These are phyloP conservation scores for Allium cepa DNA, from an alignment of 106 monocot genomes.

Conservation along the genomic window DNA sequence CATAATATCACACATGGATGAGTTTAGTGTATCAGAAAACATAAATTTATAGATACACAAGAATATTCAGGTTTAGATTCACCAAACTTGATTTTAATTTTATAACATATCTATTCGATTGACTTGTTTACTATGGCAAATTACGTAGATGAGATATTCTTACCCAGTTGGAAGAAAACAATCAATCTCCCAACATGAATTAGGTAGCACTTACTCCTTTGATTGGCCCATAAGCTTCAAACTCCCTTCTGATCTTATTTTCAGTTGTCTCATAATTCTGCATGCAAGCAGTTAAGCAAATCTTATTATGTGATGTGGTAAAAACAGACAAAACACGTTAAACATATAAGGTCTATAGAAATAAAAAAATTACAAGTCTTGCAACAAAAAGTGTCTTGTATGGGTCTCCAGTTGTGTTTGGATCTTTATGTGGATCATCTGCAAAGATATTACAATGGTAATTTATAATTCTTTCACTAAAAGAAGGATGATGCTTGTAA, in stretches of 20 bases:
- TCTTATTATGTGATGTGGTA: too few species aligned
- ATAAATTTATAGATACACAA: too few species aligned
- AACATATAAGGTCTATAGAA: background rate
- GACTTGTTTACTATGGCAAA: background rate
- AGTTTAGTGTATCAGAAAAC: too few species aligned
- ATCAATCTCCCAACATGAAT: conserved; percentile 34
- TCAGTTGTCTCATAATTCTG: conserved; percentile 96
- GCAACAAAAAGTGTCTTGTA: conserved; percentile 96
- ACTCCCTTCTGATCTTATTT: conserved; percentile 92
- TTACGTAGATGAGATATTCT: conserved; percentile 13
- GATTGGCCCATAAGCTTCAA: conserved; percentile 98
- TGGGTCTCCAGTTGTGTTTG: conserved; percentile 71
- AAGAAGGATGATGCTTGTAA: too few species aligned
- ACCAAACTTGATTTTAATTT: too few species aligned
- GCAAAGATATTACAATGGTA: background rate
- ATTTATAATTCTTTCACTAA: background rate
- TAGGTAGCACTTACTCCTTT: conserved; percentile 66
- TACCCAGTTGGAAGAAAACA: conserved; percentile 38
- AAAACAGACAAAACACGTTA: too few species aligned
- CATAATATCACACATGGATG: too few species aligned
- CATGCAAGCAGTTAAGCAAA: background rate
- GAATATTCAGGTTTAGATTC: too few species aligned
- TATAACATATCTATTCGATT: too few species aligned
- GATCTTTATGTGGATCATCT: conserved; percentile 78
- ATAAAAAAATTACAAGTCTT: conserved; percentile 56